A percentile compares a stretch with the other conserved stretches of the same genome.
phyloP scores from a whole-genome alignment of 2,329 filamentous ascomycete species.

The Paecilomyces variotii region DNA sequence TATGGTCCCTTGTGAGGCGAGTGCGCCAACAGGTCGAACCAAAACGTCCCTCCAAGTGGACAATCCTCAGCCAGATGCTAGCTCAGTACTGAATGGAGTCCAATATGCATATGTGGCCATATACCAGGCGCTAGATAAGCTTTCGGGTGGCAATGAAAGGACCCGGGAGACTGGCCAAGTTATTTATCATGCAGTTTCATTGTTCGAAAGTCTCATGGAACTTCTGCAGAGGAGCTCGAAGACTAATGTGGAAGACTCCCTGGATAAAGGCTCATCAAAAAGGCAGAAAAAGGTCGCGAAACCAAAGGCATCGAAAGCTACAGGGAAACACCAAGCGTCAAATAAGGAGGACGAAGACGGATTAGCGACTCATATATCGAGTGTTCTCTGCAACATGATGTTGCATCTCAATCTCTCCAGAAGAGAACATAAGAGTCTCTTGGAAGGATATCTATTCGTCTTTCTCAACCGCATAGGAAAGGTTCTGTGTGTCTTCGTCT shows the following conservation, averaged over 20 bases:
- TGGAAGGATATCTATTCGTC: constrained; percentile 36
- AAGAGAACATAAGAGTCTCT: constrained; percentile 21
- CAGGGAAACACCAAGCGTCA: not conserved
- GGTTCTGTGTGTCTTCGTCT: constrained; percentile 31
- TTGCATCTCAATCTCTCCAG: constrained; percentile 18
- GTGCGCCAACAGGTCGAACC: not conserved
- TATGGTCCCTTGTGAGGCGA: constrained; percentile 6
- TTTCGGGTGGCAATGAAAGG: constrained; percentile 10
- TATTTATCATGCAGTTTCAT: constrained; percentile 24
- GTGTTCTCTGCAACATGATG: constrained; percentile 23
- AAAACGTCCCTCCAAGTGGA: constrained; percentile 5
- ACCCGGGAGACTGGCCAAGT: constrained; percentile 14
- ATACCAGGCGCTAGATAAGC: constrained; percentile 19
- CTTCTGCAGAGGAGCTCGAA: constrained; percentile 19
- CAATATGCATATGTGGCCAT: constrained; percentile 18
- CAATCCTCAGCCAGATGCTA: constrained; percentile 10
- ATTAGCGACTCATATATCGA: constrained; percentile 12
- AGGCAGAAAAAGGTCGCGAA: constrained; percentile 10
- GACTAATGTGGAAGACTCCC: constrained; percentile 3
- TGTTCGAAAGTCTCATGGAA: constrained; percentile 24
- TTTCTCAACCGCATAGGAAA: constrained; percentile 32
- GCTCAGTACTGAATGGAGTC: constrained; percentile 13
- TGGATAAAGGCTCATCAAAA: constrained; percentile 1
- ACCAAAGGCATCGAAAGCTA: constrained; percentile 4
- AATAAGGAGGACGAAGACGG: constrained; percentile 8